These are phyloP conservation scores for Rostrohypoxylon terebratum DNA, from an alignment of 495 filamentous ascomycete genomes.

Conservation along the genomic window DNA sequence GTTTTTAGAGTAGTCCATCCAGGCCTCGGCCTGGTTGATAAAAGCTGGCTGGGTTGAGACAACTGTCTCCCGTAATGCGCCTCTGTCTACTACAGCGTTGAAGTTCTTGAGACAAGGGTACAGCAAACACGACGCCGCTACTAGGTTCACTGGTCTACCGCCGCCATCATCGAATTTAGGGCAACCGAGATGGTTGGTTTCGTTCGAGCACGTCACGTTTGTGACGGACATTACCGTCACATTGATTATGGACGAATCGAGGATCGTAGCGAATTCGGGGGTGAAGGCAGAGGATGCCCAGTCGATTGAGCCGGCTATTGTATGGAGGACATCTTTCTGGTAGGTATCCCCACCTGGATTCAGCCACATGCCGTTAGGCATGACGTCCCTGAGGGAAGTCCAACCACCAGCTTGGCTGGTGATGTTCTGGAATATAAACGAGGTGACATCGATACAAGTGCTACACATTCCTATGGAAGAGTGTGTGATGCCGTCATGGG, in stretches of 20 bases:
- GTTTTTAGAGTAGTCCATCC: background rate
- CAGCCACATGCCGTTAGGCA: constrained; percentile 30
- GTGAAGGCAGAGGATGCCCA: constrained; percentile 14
- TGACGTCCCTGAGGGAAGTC: constrained; percentile 3
- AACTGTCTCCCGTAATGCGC: constrained; percentile 22
- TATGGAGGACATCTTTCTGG: background rate
- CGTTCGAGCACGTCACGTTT: constrained; percentile 6
- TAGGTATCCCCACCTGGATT: background rate
- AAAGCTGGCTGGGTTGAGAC: constrained; percentile 22
- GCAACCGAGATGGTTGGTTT: background rate
- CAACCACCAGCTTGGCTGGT: no score
- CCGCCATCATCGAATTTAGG: background rate
- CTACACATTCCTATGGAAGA: constrained; percentile 29
- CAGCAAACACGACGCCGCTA: constrained; percentile 27
- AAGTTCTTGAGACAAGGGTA: constrained; percentile 34
- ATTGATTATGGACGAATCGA: constrained; percentile 2
- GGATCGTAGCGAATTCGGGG: constrained; percentile 6
- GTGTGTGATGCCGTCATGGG: constrained; percentile 23
- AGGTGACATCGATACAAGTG: constrained; percentile 26
- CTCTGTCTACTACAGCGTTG: constrained; percentile 19
- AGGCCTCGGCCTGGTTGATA: constrained; percentile 11
- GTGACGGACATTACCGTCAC: constrained; percentile 23
- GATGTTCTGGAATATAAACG: background rate
- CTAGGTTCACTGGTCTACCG: background rate
- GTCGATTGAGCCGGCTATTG: background rate